Evolutionary conservation across 352 stramenopile genomes (phyloP), one percentile per base, ranked within the genome.

Genomic region (Pythium dissotocum): DNA sequence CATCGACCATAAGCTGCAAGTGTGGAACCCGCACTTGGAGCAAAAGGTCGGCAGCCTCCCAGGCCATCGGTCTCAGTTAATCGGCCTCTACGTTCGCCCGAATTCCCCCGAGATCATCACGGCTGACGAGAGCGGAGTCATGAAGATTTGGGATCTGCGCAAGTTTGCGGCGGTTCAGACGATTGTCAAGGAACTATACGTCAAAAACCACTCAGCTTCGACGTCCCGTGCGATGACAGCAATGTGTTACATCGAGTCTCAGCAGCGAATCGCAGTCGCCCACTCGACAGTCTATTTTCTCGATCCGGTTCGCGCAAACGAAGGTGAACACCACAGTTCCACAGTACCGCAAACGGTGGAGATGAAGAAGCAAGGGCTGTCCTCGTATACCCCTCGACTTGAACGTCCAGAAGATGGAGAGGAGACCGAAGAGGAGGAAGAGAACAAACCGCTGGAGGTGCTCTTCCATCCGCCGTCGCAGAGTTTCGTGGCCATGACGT

Each of bases 11-110:
- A 73, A 65, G 18, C 53, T 90, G 0, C 74, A 87, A 30, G 70
- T 90, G 16, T 90, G 82, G 82, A 90, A 85, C 54, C 80, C 82
- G 21, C 79, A 85, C 42, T 71, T 89, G 12, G 78, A 88, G 32
- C 74, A 80, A 36, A 82, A 86, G 46, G 80, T 90, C 46, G 80
- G 75, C 2, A 75, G 72, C 24, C 59, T 90, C 6, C 48, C 69
- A 14, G 80, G 78, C 0, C 80, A 90, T 54, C 63, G 65, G 1
- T 68, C 73, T 24, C 78, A 87, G 42, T 58, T 90, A 3, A 74
- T 90, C 14, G 82, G 82, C 8, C 62, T 90, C 13, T 77, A 87
- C 49, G 72, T 84, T 9, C 65, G 80, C 6, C 69, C 75, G 13
- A 63, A 79, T 57, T 77, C 79, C 0, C 64, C 72, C 7, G 78